Evolutionary conservation across 345 rosid genomes (phyloP).

Genomic region (Barbarea vulgaris): DNA sequence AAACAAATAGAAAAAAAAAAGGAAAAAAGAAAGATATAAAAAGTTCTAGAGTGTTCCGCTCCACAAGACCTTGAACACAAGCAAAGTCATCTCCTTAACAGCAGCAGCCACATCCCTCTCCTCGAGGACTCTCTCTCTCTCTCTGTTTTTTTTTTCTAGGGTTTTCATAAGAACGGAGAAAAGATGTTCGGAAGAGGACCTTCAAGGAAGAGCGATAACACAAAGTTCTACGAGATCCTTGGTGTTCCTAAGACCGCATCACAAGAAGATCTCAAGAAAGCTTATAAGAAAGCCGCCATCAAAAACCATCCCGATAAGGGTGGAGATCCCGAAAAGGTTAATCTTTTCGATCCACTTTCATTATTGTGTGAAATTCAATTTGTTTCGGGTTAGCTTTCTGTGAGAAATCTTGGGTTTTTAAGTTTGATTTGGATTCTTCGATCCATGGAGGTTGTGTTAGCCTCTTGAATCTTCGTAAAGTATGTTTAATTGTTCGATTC

Average conservation of each 20-base stretch:
- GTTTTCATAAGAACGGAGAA: slow-evolving; percentile 25
- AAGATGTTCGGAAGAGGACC: slow-evolving; percentile 83
- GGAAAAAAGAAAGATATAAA: slow-evolving; percentile 18
- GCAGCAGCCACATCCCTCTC: slow-evolving; percentile 28
- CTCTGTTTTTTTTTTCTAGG: slow-evolving; percentile 2
- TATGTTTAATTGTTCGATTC: neutral
- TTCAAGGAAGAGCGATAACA: slow-evolving; percentile 72
- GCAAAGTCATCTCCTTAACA: slow-evolving; percentile 12
- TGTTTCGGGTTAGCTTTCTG: neutral
- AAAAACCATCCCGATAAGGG: slow-evolving; percentile 97
- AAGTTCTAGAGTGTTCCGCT: slow-evolving; percentile 35
- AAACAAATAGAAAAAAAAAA: slow-evolving; percentile 1
- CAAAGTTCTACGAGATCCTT: slow-evolving; percentile 77
- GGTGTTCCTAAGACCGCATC: slow-evolving; percentile 80
- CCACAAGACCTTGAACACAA: slow-evolving; percentile 39
- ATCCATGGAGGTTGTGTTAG: neutral
- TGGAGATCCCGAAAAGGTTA: slow-evolving; percentile 97
- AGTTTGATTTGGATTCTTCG: slow-evolving; percentile 13
- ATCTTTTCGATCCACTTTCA: neutral
- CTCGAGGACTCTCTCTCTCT: neutral
- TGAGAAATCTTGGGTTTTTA: neutral
- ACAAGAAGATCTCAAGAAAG: slow-evolving; percentile 87
- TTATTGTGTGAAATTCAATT: neutral
- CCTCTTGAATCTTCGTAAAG: slow-evolving; percentile 9
- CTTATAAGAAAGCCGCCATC: slow-evolving; percentile 86